Evolutionary conservation across 148 eudicot genomes (phyloP), one percentile per base, ranked within the genome.

Genomic region (Arbutus unedo): DNA sequence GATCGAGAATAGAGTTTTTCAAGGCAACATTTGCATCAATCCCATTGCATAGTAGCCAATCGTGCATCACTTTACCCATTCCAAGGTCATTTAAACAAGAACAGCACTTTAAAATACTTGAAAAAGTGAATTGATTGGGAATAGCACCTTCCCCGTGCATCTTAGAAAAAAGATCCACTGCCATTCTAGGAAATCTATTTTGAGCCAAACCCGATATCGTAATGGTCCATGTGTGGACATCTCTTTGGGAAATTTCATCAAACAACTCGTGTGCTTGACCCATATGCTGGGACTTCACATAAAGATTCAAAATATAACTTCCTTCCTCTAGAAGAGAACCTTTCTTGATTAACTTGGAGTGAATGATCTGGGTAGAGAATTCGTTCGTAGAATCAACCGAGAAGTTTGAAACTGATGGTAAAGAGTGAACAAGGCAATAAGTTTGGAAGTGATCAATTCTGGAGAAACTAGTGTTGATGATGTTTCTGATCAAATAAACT

Each of bases 41-140:
- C 74, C 91, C 92, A 80, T 77, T 81, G 68, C 86, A 81, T 55
- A 91, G 13, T 23, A 93, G 77, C 95, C 92, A 91, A 43, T 93
- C 97, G 85, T 92, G 98, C 72, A 90, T 81, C 0, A 87, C 86
- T 81, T 86, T 92, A 57, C 97, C 94, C 79, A 70, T 43, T 54
- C 21, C 19, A 81, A 90, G 80, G 80, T 84, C 86, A 16, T 87
- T 85, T 55, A 78, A 83, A 81, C 82, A 62, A 54, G 93, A 86
- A 84, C 94, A 92, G 82, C 96, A 91, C 89, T 91, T 95, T 62
- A 95, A 89, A 53, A 89, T 89, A 83, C 94, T 92, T 38, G 98
- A 91, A 78, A 95, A 82, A 3, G 96, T 95, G 85, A 91, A 92
- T 70, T 84, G 89, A 85, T 92, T 95, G 3, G 97, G 98, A 79